Percentiles rank a stretch among this genome's conserved stretches.
Conservation (phyloP, 2,329 filamentous ascomycete genomes). For the Paecilomyces dactylethromorphus region DNA sequence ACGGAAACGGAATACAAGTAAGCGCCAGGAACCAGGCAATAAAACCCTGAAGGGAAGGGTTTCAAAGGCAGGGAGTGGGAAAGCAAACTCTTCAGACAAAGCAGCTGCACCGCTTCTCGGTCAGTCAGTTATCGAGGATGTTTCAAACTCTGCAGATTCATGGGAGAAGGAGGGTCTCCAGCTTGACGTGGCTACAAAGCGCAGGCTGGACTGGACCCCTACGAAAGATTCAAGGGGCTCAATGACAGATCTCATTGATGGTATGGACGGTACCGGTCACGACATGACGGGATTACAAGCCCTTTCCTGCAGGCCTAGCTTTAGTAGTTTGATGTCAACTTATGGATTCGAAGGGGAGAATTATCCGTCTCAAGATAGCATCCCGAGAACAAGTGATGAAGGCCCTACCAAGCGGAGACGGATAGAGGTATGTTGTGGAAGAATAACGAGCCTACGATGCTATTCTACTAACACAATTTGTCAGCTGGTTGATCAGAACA, state of each 20-base stretch:
- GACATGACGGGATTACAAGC: slow-evolving; percentile 1
- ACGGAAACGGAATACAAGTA: slow-evolving; percentile 15
- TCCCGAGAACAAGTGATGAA: slow-evolving; percentile 8
- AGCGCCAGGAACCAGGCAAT: slow-evolving; percentile 19
- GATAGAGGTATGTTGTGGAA: slow-evolving; percentile 25
- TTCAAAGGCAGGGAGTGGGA: slow-evolving; percentile 21
- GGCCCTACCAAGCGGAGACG: slow-evolving; percentile 30
- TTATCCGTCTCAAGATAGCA: slow-evolving; percentile 8
- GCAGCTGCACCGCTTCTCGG: slow-evolving; percentile 3
- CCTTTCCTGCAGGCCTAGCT: slow-evolving; percentile 8
- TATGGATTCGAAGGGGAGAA: slow-evolving; percentile 31
- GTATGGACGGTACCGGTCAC: slow-evolving; percentile 7
- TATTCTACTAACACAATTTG: not conserved
- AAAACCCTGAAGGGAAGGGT: slow-evolving; percentile 30
- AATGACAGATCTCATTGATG: slow-evolving; percentile 12
- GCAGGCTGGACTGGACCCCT: slow-evolving; percentile 64
- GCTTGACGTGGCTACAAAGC: slow-evolving; percentile 44
- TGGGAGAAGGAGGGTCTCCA: slow-evolving; percentile 18
- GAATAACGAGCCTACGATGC: not conserved
- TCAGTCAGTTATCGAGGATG: slow-evolving; percentile 1
- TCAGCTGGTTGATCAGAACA: slow-evolving; percentile 19
- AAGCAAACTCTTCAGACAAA: slow-evolving; percentile 7
- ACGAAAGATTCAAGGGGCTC: slow-evolving; percentile 38
- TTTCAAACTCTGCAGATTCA: slow-evolving; percentile 7
- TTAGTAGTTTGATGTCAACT: slow-evolving; percentile 31